Evolutionary conservation across 495 filamentous ascomycete species (phyloP), one percentile per base, ranked within the genome.

Genomic region (Tuber aestivum): DNA sequence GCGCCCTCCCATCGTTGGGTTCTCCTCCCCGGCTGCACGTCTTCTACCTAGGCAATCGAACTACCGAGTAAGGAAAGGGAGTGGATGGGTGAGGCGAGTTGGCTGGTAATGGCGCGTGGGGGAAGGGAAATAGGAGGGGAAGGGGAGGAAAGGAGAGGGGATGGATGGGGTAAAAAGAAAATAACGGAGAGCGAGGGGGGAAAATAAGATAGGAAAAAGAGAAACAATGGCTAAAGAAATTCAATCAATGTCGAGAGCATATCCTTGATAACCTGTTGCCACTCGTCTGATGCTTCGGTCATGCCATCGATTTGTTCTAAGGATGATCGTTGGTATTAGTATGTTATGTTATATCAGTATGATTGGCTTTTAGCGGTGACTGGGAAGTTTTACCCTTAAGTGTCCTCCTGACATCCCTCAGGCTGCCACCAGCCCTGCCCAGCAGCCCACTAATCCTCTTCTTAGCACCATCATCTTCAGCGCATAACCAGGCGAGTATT

Each of bases 401-500:
- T n/a, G 93, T 95, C 27, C 74, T 83, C 76, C 84, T 89, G 41
- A 97, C 83, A 38, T 90, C 85, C 8, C 78, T 85, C 70, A 97
- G 80, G 9, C 84, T 83, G 80, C 93, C 91, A 76, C 92, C 92
- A 8, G 89, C 86, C 73, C 92, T 91, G 41, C 87, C 90, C 42
- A 97, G 84, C 40, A 91, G 82, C 32, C 84, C 85, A 38, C 86
- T 77, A 32, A 97, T 89, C 84, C 88, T 92, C 56, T 84, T 87
- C 83, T 87, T 89, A 8, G 93, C 92, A 0, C 93, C 94, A 69
- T 89, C 89, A 81, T 98, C 96, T 84, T 99, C 96, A 2, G 94
- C 96, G 21, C 93, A 86, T 32, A 98, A 86, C 96, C 96, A 99
- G 35, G 95, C 93, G 50, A 98, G 82, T 48, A 97, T 90, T 18